Base-by-base conservation (phyloP, 352 stramenopile genomes). In the Globisporangium echinulatum region DNA sequence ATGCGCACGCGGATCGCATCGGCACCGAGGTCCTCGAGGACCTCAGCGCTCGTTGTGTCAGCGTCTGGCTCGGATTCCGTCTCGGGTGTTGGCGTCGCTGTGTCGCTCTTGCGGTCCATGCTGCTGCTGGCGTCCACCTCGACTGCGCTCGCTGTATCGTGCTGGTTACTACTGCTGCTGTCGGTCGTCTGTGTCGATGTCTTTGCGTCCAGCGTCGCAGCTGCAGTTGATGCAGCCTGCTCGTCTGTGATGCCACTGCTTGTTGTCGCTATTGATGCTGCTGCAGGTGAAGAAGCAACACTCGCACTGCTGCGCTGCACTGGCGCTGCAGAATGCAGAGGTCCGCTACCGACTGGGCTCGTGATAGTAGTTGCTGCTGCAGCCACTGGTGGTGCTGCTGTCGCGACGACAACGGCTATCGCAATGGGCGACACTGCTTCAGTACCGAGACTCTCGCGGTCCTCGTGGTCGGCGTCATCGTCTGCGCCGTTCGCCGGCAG, bases 1-100 rank as follows among this genome's bases (percentile, higher is more conserved):
- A 94, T 92, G 39, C 83, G 79, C 40, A 94, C 71, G 48, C 77
- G 67, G 51, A 94, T 74, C 17, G 64, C 70, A 17, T 77, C 81
- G 0, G 67, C 62, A 43, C 66, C 60, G 4, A 77, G 63, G 13
- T 66, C 54, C 33, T 64, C 63, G 5, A 37, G 37, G 9, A 36
- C 42, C 7, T 71, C 25, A 33, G 25, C 25, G 25, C 25, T 33
- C 25, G 25, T 3, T 33, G 25, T 33, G 25, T 33, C 25, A 3
- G 25, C 25, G 25, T 33, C 25, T 33, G 25, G 25, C 25, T 33
- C 25, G 25, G 25, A 33, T 33, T 55, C 47, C 9, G 36, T 52
- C 54, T 52, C 36, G 19, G 40, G 10, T 0, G 15, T 15, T 55
- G 52, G 56, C 11, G 40, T 44, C 11, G 60, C 53, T 19, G 60